Evolutionary conservation across 352 stramenopile genomes (phyloP).

Genomic region (Pythium apleroticum): DNA sequence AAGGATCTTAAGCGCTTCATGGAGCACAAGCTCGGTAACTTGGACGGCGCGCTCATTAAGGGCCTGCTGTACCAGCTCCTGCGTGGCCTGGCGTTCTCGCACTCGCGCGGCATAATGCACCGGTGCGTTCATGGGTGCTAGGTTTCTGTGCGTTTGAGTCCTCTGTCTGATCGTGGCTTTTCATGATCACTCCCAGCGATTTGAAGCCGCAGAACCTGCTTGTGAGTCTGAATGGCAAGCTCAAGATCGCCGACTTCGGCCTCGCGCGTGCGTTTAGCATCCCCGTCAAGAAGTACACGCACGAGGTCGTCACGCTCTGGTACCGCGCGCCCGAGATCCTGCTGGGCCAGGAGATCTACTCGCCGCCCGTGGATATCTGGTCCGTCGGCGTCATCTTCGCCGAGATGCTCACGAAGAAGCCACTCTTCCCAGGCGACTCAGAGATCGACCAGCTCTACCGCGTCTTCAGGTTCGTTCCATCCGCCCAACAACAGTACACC

Average conservation of each 20-base stretch:
- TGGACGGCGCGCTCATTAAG: conserved; percentile 68
- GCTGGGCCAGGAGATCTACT: conserved; percentile 92
- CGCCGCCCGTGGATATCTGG: conserved; percentile 85
- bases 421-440: conserved; percentile 79
- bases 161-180: not conserved
- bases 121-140: conserved; percentile 36
- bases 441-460: conserved; percentile 89
- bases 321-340: conserved; percentile 99
- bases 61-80: conserved; percentile 87
- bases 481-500: not conserved
- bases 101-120: conserved; percentile 88
- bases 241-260: conserved; percentile 99
- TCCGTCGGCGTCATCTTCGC: conserved; percentile 86
- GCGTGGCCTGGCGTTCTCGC: conserved; percentile 84
- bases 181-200: conserved; percentile 57
- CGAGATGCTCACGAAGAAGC: conserved; percentile 84
- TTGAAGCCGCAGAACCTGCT: conserved; percentile 98
- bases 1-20: conserved; percentile 97
- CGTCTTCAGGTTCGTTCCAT: conserved; percentile 64
- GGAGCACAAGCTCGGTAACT: conserved; percentile 81
- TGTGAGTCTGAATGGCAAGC: conserved; percentile 90
- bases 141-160: too few species aligned
- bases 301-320: conserved; percentile 99
- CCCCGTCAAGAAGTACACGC: conserved; percentile 96
- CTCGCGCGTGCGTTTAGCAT: conserved; percentile 96